phyloP scores from a whole-genome alignment of 2,329 filamentous ascomycete genomes.

The Coniella vitis region DNA sequence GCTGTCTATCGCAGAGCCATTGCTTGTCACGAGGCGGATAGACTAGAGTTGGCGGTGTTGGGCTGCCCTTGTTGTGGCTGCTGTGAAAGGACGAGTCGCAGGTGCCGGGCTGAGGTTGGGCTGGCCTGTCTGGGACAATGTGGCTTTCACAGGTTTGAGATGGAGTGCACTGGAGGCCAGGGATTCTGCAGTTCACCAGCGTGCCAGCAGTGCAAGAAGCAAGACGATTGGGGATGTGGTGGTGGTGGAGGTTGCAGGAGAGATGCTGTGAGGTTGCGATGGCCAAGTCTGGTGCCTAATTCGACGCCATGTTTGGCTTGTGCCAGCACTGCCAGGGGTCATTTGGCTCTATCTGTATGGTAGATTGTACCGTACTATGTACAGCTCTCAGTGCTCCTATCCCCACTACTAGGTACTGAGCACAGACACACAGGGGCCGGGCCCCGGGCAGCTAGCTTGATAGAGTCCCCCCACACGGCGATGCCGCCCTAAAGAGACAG shows the following conservation, averaged over 20 bases:
- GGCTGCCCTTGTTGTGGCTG: background rate
- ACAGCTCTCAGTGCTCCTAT: no score
- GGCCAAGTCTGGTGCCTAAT: background rate
- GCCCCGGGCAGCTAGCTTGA: no score
- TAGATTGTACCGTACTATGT: no score
- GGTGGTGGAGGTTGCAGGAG: no score
- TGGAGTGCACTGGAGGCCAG: background rate
- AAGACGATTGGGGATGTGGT: background rate
- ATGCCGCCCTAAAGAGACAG: no score
- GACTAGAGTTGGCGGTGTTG: background rate
- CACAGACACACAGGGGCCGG: no score
- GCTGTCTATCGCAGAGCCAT: constrained; percentile 13
- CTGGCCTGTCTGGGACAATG: background rate
- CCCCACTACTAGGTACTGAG: no score
- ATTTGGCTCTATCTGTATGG: no score
- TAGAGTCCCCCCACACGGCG: no score
- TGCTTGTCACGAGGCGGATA: background rate
- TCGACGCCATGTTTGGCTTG: background rate
- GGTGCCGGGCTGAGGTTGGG: no score
- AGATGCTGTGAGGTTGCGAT: background rate
- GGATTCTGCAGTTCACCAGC: background rate
- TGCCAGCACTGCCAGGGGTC: no score
- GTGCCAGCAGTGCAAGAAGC: background rate
- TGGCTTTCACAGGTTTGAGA: background rate
- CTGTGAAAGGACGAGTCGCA: background rate